Base-by-base conservation (phyloP, 352 stramenopile genomes). In the Phytophthora syringae region DNA sequence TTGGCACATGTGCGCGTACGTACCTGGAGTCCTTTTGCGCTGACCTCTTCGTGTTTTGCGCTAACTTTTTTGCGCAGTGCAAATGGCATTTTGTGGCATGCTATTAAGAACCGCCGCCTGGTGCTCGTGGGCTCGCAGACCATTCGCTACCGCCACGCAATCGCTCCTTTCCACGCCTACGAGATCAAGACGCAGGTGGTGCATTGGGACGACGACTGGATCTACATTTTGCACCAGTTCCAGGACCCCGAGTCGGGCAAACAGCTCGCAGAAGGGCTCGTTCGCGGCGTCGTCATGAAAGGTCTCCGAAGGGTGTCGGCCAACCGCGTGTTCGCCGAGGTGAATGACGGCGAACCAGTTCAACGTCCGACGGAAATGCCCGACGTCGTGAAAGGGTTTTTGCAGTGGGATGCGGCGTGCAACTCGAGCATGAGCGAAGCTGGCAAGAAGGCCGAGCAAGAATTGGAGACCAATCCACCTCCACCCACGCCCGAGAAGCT, bases 1-100 rank as follows among this genome's bases (percentile, higher is more conserved):
- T 15, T 96, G 88, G 88, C 82, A 94, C 52, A 82, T 92, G 34
- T 82, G 68, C 3, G 85, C 79, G 86, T 94, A 76, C 56, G 77
- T 77, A 24, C 13, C n/a, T 21, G 1, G 7, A n/a, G n/a, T n/a
- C 2, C 39, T 25, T 45, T 32, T 45, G 9, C 3, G 6, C 15
- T 25, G 9, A 45, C 24, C 11, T n/a, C 15, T n/a, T 16, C 24
- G 32, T 34, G 13, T 24, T 15, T 36, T n/a, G 34, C 34, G 25
- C 37, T 47, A 25, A 36, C n/a, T 37, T 47, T 44, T 32, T 18
- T 54, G 2, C 28, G 24, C 36, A 88, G 79, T n/a, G 56, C 75
- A 18, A 81, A 77, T 20, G 79, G 79, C 2, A 74, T 88, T 37
- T 60, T 90, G 52, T 82, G 66, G 42, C 60, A 89, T 22, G 77